Base-by-base conservation (phyloP, 768 basidiomycete genomes). In the Boletus tylopilopsis region DNA sequence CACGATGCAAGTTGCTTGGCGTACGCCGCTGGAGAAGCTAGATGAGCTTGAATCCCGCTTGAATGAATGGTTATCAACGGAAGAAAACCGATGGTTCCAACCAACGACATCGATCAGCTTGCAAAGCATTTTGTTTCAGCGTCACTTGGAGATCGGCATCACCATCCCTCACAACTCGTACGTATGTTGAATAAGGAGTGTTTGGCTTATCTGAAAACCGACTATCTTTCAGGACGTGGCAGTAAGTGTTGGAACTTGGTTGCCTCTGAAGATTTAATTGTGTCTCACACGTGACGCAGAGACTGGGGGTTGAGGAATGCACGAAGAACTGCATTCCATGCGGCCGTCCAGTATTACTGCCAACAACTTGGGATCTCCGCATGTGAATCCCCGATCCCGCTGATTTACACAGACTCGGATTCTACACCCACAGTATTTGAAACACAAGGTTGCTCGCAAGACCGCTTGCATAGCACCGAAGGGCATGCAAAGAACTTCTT, bases 61-160 rank as follows among this genome's bases (percentile, higher is more conserved):
- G 51, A 89, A 89, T 52, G 76, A 80, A 35, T 90, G 89, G 89
- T 75, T 91, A 10, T 72, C 78, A 24, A 87, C 82, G 9, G 89
- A 90, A 61, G 83, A 87, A 62, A 86, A 90, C 58, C 73, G 88
- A 19, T 90, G 87, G 87, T 90, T 76, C 58, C 76, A 84, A 44
- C 81, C 88, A 4, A 75, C 73, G 24, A 90, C 87, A 10, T 77
- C 75, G 27, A 69, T 90, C 50, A 76, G 71, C 6, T 59, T 87
- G 39, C 84, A 86, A 59, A 70, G 76, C 19, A 87, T 90, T 62
- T 70, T 76, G 16, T 82, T 74, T 55, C 86, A 88, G 63, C 74
- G 79, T 41, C 80, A 81, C 57, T 60, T 91, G 38, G 83, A 84
- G 54, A 59, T 87, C 47, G 85, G 85, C 1, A 82, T 91, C 41